These are phyloP conservation scores for Metschnikowia anglica DNA, from an alignment of 805 yeast genomes.

Conservation along the genomic window DNA sequence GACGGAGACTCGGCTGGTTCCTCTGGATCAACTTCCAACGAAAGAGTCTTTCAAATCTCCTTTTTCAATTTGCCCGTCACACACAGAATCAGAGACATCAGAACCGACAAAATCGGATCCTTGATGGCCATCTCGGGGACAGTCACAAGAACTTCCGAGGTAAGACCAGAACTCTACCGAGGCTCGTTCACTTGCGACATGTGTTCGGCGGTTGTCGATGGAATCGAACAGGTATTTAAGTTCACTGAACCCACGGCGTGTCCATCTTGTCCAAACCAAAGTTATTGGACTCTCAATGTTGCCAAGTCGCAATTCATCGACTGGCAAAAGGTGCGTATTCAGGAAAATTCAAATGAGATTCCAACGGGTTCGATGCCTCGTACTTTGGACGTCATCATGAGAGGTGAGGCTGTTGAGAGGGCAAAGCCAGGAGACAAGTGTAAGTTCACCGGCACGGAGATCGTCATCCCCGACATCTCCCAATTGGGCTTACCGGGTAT, in stretches of 20 bases:
- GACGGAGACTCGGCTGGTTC: conserved; percentile 39
- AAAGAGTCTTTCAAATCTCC: conserved; percentile 83
- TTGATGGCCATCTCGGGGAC: conserved; percentile 88
- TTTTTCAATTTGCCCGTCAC: conserved; percentile 82
- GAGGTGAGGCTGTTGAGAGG: conserved; percentile 93
- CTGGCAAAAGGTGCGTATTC: conserved; percentile 96
- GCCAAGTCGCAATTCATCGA: conserved; percentile 85
- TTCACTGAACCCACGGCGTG: conserved; percentile 95
- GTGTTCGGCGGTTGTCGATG: conserved; percentile 81
- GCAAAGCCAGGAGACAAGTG: conserved; percentile 98
- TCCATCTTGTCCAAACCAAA: conserved; percentile 84
- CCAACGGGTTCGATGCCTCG: conserved; percentile 99
- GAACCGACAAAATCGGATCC: conserved; percentile 86
- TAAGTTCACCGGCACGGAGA: conserved; percentile 89
- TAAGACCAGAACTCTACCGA: conserved; percentile 86
- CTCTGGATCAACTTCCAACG: conserved; percentile 50
- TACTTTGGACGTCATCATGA: conserved; percentile 83
- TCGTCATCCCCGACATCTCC: conserved; percentile 90
- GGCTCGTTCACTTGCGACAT: conserved; percentile 88
- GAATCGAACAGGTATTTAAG: conserved; percentile 88
- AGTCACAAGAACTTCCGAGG: conserved; percentile 93
- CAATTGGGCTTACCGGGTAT: conserved; percentile 95
- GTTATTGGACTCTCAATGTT: conserved; percentile 80
- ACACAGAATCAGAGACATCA: conserved; percentile 82
- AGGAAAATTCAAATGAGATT: conserved; percentile 93